Conservation (phyloP, 2,329 filamentous ascomycete species). For the Trichoderma pleuroti region DNA sequence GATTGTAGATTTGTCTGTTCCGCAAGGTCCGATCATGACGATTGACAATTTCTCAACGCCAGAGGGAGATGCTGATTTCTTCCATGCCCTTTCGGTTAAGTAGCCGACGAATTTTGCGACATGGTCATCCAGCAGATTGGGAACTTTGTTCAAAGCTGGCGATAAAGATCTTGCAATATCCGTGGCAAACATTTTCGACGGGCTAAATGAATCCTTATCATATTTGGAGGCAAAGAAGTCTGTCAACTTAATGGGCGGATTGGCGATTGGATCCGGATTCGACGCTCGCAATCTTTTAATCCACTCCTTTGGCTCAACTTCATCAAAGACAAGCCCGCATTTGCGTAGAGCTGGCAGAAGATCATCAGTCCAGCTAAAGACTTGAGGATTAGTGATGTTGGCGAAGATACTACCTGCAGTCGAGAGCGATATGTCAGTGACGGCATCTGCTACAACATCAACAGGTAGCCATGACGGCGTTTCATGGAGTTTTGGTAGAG, state of each 20-base stretch:
- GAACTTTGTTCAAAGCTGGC: background rate
- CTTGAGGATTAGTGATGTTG: background rate
- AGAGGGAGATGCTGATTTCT: background rate
- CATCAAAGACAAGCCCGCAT: constrained; percentile 1
- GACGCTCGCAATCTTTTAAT: background rate
- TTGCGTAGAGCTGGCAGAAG: background rate
- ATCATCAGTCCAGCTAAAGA: background rate
- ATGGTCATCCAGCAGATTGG: background rate
- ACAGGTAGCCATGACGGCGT: constrained; percentile 6
- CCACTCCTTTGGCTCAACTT: constrained; percentile 6
- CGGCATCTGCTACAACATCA: background rate
- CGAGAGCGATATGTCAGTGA: background rate
- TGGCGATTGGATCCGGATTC: background rate
- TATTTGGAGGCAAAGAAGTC: constrained; percentile 10
- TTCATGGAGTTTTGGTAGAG: constrained; percentile 36
- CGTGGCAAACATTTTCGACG: background rate
- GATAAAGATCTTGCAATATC: background rate
- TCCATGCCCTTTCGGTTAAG: background rate
- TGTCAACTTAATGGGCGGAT: background rate
- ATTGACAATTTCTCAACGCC: background rate
- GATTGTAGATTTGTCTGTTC: background rate
- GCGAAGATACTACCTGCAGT: background rate
- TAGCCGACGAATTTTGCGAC: background rate
- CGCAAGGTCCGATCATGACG: background rate
- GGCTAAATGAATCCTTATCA: background rate